Evolutionary conservation across 257 asterid species (phyloP).

Genomic region (Fraxinus quadrangulata): DNA sequence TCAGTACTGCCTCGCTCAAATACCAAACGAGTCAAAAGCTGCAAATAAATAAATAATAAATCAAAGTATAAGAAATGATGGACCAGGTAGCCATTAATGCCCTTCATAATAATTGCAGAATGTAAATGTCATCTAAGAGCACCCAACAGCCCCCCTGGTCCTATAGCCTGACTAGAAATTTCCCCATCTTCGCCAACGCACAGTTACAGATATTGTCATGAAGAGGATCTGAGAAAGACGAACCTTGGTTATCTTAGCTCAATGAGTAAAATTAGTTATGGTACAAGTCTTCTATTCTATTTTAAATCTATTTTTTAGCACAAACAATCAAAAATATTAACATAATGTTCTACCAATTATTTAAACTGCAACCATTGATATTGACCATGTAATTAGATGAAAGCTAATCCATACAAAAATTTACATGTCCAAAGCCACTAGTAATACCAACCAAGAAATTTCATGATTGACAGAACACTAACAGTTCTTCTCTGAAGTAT

Average conservation of each 20-base stretch:
- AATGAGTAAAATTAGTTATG: neutral
- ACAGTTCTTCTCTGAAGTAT: slow-evolving; percentile 3
- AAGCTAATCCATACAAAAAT: neutral
- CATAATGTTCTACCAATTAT: slow-evolving; percentile 10
- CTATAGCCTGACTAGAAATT: neutral
- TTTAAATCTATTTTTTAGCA: slow-evolving; percentile 15
- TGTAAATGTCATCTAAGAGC: neutral
- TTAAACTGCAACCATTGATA: neutral
- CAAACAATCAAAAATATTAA: slow-evolving; percentile 1
- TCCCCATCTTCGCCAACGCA: slow-evolving; percentile 13
- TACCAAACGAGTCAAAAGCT: slow-evolving; percentile 95
- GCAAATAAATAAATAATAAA: slow-evolving; percentile 27
- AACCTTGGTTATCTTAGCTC: neutral
- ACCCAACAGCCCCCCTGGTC: neutral
- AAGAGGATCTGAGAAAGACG: neutral
- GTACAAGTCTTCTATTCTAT: neutral
- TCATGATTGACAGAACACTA: neutral
- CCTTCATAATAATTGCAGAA: neutral
- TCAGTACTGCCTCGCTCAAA: slow-evolving; percentile 92
- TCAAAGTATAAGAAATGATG: slow-evolving; percentile 28
- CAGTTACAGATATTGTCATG: neutral
- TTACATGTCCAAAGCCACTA: neutral
- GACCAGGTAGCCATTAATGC: slow-evolving; percentile 6
- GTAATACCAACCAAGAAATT: neutral
- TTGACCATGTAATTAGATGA: neutral